These are phyloP conservation scores for Peterozyma toletana DNA, from an alignment of 805 yeast species.

Conservation along the genomic window DNA sequence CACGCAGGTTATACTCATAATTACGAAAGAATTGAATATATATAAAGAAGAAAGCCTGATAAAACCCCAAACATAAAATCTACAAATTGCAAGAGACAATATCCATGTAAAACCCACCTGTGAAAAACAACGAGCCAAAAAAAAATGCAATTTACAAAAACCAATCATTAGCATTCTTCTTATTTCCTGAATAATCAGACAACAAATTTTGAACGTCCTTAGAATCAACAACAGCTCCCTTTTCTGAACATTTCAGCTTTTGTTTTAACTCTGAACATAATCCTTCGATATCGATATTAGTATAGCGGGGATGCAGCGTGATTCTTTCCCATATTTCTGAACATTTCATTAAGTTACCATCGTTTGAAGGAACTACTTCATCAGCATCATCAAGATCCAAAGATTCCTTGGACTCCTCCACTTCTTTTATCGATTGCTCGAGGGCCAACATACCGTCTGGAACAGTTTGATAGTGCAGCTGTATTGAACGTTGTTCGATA, in stretches of 20 bases:
- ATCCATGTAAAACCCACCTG: no score
- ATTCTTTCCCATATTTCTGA: constrained; percentile 96
- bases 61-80: no score
- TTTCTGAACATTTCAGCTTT: constrained; percentile 92
- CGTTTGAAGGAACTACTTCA: constrained; percentile 65
- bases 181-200: constrained; percentile 12
- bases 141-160: no score
- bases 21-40: no score
- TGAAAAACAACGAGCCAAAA: no score
- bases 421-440: background rate
- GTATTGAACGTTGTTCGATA: no score
- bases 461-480: no score
- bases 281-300: constrained; percentile 91
- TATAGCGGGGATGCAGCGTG: constrained; percentile 87
- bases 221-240: constrained; percentile 82
- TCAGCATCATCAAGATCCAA: constrained; percentile 24
- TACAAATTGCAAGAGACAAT: no score
- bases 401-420: constrained; percentile 6
- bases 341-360: constrained; percentile 58
- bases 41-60: no score
- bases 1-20: no score
- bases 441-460: no score
- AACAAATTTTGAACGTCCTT: constrained; percentile 62
- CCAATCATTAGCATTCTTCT: no score
- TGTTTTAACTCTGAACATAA: constrained; percentile 81